These are phyloP conservation scores for Fusarium tupiense DNA, from an alignment of 2,329 filamentous ascomycete species.

Conservation along the genomic window DNA sequence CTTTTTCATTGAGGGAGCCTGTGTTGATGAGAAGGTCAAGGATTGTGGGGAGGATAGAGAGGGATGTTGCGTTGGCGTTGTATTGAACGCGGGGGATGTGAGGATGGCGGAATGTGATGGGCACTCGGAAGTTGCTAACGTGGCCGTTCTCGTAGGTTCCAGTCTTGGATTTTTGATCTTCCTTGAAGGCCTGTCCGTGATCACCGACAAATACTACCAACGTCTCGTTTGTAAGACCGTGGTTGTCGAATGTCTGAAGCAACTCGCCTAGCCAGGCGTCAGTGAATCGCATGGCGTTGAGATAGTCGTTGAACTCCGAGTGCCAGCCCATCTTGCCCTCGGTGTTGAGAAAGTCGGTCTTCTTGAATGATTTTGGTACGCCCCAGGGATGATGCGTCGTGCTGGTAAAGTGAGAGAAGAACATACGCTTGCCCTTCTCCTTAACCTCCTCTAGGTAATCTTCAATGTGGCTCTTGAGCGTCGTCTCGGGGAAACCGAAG, in stretches of 20 bases:
- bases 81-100: constrained; percentile 46
- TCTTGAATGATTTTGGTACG: constrained; percentile 31
- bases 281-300: constrained; percentile 48
- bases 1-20: constrained; percentile 44
- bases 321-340: constrained; percentile 42
- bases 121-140: constrained; percentile 47
- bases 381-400: constrained; percentile 49
- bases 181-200: constrained; percentile 49
- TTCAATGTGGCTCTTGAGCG: constrained; percentile 45
- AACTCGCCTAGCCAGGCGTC: constrained; percentile 48
- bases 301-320: constrained; percentile 47
- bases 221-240: constrained; percentile 48
- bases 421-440: constrained; percentile 47
- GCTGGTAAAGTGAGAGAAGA: constrained; percentile 51
- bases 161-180: constrained; percentile 43
- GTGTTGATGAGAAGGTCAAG: constrained; percentile 49
- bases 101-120: constrained; percentile 48
- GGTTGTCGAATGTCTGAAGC: constrained; percentile 45
- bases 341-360: constrained; percentile 23
- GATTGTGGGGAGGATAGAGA: constrained; percentile 50
- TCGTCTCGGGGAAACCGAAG: constrained; percentile 48
- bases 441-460: constrained; percentile 45
- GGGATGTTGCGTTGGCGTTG: constrained; percentile 45
- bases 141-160: constrained; percentile 49
- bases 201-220: constrained; percentile 49